phyloP scores from a whole-genome alignment of 2,329 filamentous ascomycete genomes.

The Drechslera avenae region DNA sequence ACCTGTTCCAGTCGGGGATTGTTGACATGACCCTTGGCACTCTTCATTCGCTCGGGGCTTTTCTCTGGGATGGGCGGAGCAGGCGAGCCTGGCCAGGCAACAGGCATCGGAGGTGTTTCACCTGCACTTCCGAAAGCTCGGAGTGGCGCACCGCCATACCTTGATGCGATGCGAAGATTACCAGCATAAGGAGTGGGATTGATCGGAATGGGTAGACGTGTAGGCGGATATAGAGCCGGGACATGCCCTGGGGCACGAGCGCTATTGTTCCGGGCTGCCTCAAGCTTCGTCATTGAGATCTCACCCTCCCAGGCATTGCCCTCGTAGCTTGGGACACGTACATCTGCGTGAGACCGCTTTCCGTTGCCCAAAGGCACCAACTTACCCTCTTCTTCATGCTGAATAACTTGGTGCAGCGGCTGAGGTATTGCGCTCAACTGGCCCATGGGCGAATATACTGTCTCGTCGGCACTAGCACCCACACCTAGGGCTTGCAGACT shows the following conservation, averaged over 20 bases:
- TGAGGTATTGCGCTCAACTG: conserved; percentile 28
- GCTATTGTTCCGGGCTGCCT: conserved; percentile 5
- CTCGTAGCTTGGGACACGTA: conserved; percentile 31
- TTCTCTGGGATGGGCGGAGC: conserved; percentile 28
- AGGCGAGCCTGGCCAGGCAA: conserved; percentile 14
- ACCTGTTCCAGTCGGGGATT: conserved; percentile 5
- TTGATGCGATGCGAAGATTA: conserved; percentile 13
- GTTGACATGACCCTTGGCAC: background rate
- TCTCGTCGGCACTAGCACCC: background rate
- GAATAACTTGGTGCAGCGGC: conserved; percentile 11
- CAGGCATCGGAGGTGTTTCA: background rate
- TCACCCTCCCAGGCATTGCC: conserved; percentile 29
- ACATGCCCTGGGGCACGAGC: background rate
- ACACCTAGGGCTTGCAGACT: background rate
- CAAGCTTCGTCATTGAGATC: conserved; percentile 25
- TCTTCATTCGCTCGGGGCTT: conserved; percentile 20
- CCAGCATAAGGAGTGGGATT: conserved; percentile 19
- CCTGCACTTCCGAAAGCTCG: background rate
- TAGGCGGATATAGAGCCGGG: conserved; percentile 8
- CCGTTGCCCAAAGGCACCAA: background rate
- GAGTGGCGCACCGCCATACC: conserved; percentile 1
- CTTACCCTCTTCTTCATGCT: background rate
- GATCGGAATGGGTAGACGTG: conserved; percentile 27
- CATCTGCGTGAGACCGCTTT: conserved; percentile 5
- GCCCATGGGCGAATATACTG: conserved; percentile 21